Base-by-base conservation (phyloP, 306 rosid genomes). In the Cicer bijugum region DNA sequence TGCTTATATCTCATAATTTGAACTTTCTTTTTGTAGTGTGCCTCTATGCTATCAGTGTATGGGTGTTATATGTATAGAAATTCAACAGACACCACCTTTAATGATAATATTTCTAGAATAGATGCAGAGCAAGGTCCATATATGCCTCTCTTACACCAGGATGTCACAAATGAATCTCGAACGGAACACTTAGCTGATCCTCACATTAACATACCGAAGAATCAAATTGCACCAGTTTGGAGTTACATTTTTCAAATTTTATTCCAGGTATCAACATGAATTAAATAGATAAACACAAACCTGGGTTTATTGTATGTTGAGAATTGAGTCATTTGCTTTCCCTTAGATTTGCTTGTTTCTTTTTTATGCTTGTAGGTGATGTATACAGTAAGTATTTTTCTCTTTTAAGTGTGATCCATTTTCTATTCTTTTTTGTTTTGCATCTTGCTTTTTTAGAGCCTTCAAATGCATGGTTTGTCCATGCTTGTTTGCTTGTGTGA, bases 101-200 rank as follows among this genome's bases (percentile, higher is more conserved):
- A 82, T 56, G 76, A 43, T 75, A 48, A 37, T 58, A 51, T 16
- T 82, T 79, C 74, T 51, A 80, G 82, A 72, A 59, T 64, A 76
- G 87, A 86, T 75, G 72, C 64, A 59, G 96, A 87, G 82, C 85
- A 83, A 69, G 89, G 95, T 45, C 68, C 83, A 68, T 72, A 75
- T 66, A 16, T 76, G 77, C 86, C 87, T 74, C 86, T 88, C 72
- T 69, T 80, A 56, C 44, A 64, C 40, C 83, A 85, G 62, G 85
- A 82, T 61, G 61, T 81, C n/a, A 53, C 84, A 70, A 82, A 72
- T 53, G 44, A n/a, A 3, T 72, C 67, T 38, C 57, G 75, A 56
- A 65, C 66, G 48, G 81, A 69, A 52, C 67, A 11, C 10, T 44
- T 12, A 55, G 85, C 80, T 39, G 79, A 81, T 72, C 53, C 79